Evolutionary conservation across 306 rosid species (phyloP).

Genomic region (Castanopsis chinensis): DNA sequence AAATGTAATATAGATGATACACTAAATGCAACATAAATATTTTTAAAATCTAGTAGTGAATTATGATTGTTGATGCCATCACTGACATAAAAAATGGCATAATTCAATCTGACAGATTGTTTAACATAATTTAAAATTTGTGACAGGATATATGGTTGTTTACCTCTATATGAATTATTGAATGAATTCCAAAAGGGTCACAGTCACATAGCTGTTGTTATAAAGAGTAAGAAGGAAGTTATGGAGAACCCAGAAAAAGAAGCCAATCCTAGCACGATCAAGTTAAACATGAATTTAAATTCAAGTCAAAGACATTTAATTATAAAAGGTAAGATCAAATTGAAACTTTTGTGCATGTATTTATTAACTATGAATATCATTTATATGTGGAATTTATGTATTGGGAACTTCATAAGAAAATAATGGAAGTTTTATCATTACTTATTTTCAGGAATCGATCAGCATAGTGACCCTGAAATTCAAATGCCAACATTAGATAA

Average conservation of each 20-base stretch:
- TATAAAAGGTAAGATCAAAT: conserved; percentile 31
- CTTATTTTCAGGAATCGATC: neutral
- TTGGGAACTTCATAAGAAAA: neutral
- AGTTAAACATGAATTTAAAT: conserved; percentile 16
- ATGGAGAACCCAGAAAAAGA: conserved; percentile 8
- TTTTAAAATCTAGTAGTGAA: no score
- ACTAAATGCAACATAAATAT: no score
- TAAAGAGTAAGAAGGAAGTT: conserved; percentile 36
- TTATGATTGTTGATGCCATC: no score
- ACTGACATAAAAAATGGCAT: no score
- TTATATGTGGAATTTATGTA: neutral
- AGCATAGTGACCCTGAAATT: conserved; percentile 19
- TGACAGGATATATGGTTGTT: conserved; percentile 62
- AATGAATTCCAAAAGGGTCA: conserved; percentile 68
- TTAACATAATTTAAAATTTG: neutral
- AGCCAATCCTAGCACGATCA: conserved; percentile 15
- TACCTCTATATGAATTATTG: conserved; percentile 78
- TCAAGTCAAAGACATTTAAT: conserved; percentile 15
- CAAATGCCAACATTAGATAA: conserved; percentile 27
- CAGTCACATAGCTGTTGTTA: conserved; percentile 83
- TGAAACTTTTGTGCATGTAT: neutral
- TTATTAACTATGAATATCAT: neutral
- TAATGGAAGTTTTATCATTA: neutral
- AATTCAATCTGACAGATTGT: no score
- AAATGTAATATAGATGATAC: no score